Evolutionary conservation across 2,329 filamentous ascomycete species (phyloP), one percentile per base, ranked within the genome.

Genomic region (Raffaelea arxii): DNA sequence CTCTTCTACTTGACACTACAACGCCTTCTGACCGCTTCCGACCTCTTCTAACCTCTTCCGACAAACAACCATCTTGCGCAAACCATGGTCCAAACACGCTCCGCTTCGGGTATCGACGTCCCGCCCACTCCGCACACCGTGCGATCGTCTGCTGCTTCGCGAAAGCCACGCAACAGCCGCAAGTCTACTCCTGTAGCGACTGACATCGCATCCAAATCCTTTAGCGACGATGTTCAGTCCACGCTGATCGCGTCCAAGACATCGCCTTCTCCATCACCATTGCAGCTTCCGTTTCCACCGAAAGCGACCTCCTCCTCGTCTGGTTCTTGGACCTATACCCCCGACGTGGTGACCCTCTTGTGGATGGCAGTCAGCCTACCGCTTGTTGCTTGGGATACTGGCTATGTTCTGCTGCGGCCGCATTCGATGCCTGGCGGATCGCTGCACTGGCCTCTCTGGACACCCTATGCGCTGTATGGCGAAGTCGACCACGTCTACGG

Each of bases 401-500:
- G 71, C 48, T 95, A 94, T 67, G 79, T 94, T 35, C 70, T 94
- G 41, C 68, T 86, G 46, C 85, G 89, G 19, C 89, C 89, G 25
- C 77, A 82, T 63, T 85, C 80, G 48, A 92, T 95, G 85, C 78
- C 82, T 0, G 86, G 86, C 54, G 88, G 88, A 16, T 65, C 64
- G 41, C 68, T 84, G 44, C 86, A 94, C 67, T 70, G 66, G 67
- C 84, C 85, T 2, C 56, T 94, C 37, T 95, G 78, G 75, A 68
- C 66, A 25, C 87, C 86, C 0, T 95, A 95, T 66, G 78, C 75
- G 58, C 77, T 94, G 2, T 94, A 95, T 67, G 86, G 83, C 48
- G 68, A 72, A 43, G 71, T 94, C 54, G 89, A 95, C 65, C 72
- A 89, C 62, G 72, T 91, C 25, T 95, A 95, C 67, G 87, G 88